phyloP scores from a whole-genome alignment of 768 basidiomycete species.

The Hypholoma fasciculare region DNA sequence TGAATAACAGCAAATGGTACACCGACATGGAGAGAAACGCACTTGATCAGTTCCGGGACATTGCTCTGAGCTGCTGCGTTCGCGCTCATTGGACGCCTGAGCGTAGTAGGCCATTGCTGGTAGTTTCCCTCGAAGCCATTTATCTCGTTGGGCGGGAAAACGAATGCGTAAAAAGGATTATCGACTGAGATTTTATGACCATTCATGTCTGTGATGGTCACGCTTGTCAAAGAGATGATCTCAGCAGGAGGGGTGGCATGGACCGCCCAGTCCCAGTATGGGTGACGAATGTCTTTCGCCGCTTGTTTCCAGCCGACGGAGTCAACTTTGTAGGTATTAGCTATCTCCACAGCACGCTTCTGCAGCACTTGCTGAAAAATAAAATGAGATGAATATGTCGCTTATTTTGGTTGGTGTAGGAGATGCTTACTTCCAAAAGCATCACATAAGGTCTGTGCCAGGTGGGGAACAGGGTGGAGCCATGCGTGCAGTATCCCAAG shows the following conservation, averaged over 20 bases:
- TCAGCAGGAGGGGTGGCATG: slow-evolving; percentile 37
- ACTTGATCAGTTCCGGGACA: neutral
- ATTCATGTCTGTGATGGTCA: neutral
- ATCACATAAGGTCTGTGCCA: slow-evolving; percentile 1
- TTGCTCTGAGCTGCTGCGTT: neutral
- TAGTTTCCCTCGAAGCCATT: neutral
- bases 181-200: neutral
- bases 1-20: neutral
- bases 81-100: neutral
- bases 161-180: neutral
- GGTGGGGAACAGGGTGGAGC: neutral
- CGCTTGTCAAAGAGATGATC: slow-evolving; percentile 6
- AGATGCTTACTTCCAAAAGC: neutral
- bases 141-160: neutral
- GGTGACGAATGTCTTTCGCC: slow-evolving; percentile 36
- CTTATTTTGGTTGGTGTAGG: too few species aligned
- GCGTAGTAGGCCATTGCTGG: neutral
- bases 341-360: neutral
- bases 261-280: slow-evolving; percentile 55
- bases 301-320: slow-evolving; percentile 28
- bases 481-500: neutral
- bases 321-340: slow-evolving; percentile 27
- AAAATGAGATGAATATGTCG: neutral
- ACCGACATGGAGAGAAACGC: neutral
- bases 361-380: neutral